Evolutionary conservation across 768 basidiomycete species (phyloP), one percentile per base, ranked within the genome.

Genomic region (Crepidotus variabilis): DNA sequence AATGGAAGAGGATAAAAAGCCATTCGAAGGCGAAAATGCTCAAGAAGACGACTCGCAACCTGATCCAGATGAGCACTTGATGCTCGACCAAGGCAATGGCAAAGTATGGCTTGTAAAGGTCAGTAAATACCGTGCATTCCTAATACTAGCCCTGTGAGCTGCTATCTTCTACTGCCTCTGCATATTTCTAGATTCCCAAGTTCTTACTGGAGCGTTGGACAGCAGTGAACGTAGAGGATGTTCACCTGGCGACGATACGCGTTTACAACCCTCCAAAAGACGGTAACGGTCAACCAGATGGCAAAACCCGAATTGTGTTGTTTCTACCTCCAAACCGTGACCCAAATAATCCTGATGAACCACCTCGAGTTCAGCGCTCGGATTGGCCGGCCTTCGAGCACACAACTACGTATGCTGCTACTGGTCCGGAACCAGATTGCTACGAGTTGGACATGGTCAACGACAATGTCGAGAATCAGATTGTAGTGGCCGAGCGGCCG

Each of bases 361-460:
- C 65, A 5, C 63, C 61, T 2, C 63, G 60, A 1, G 52, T 66
- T 1, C 64, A 62, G 24, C 63, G 68, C 28, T 58, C 66, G 22
- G 71, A 72, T 57, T 69, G 77, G 10, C 79, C 78, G 1, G 58
- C 60, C 0, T 82, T 81, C 60, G 66, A 69, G 10, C 56, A 64
- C 0, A 57, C 71, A 1, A 71, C 75, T 1, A 60, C 70, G 1
- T 73, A 73, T 47, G 39, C 66, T 1, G 61, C 71, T 0, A 65
- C 65, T 1, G 72, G 70, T 5, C 64, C 71, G 5, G 79, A 83
- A 58, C 81, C 80, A 4, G 88, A 89, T 63, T 81, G 85, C 69
- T 98, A 93, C 72, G 90, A 93, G 62, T 78, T 98, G 33, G 87
- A 92, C 45, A 92, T 96, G 83, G 85, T 93, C 45, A 88, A 92